Evolutionary conservation across 768 basidiomycete species (phyloP).

Genomic region (Phlebiopsis gigantea): DNA sequence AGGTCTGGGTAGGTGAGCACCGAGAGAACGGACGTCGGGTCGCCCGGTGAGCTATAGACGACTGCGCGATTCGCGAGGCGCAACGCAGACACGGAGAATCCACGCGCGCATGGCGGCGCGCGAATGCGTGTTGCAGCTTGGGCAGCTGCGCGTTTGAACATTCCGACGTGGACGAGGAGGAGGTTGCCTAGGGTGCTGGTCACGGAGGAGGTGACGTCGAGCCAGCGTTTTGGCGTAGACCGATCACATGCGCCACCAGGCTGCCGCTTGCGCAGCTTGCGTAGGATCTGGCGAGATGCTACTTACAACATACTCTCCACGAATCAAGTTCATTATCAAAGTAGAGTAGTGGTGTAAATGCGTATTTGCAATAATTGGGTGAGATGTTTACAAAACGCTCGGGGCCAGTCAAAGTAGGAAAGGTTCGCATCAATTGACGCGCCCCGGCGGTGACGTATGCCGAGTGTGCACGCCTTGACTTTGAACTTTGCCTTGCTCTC

Average conservation of each 20-base stretch:
- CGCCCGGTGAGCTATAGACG: constrained; percentile 56
- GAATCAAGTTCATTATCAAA: too few relatives aligned
- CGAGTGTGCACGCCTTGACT: neutral
- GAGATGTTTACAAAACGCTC: too few relatives aligned
- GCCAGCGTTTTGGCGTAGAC: neutral
- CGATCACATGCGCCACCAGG: neutral
- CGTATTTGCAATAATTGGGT: too few relatives aligned
- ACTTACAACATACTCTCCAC: too few relatives aligned
- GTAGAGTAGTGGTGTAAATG: too few relatives aligned
- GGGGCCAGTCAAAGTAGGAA: neutral
- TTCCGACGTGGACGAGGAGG: neutral
- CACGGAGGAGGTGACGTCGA: neutral
- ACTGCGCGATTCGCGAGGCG: constrained; percentile 50
- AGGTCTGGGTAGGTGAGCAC: constrained; percentile 47
- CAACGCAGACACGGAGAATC: constrained; percentile 7
- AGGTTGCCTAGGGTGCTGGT: neutral
- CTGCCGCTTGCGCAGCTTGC: neutral
- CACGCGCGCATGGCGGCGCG: neutral
- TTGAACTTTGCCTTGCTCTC: neutral
- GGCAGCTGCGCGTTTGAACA: neutral
- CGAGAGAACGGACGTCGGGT: constrained; percentile 55
- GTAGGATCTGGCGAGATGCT: too few relatives aligned
- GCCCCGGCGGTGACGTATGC: neutral
- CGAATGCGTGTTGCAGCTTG: neutral
- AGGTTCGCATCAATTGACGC: constrained; percentile 3